Conservation (phyloP, 1,139 yeast genomes). For the Lodderomyces oxycetoniae region DNA sequence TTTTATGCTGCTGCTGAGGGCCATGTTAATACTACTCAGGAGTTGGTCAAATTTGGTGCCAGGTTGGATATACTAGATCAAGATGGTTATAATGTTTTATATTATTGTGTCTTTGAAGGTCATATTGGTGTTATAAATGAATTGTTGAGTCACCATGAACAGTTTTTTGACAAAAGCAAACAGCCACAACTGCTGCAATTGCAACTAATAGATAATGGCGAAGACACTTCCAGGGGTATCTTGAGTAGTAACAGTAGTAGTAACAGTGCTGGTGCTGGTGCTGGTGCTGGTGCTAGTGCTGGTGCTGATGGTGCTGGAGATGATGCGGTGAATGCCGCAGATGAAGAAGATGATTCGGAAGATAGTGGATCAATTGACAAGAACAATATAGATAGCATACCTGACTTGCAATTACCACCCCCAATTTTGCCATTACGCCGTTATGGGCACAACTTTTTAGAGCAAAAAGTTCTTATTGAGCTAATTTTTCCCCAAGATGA, state of each 20-base stretch:
- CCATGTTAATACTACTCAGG: constrained; percentile 64
- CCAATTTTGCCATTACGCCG: constrained; percentile 90
- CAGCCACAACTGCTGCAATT: background rate
- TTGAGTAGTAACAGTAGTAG: too few species aligned
- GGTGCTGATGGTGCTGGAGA: constrained; percentile 15
- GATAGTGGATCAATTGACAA: constrained; percentile 32
- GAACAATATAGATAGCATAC: constrained; percentile 58
- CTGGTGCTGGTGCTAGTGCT: background rate
- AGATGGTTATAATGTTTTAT: constrained; percentile 76
- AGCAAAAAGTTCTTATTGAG: constrained; percentile 80
- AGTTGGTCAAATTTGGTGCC: constrained; percentile 70
- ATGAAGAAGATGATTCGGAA: constrained; percentile 21
- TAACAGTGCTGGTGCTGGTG: too few species aligned
- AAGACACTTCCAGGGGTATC: too few species aligned
- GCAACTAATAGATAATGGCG: too few species aligned
- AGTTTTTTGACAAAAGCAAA: constrained; percentile 3
- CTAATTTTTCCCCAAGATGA: constrained; percentile 59
- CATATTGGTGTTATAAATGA: constrained; percentile 75
- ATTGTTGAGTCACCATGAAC: constrained; percentile 34
- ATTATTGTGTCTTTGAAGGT: constrained; percentile 93
- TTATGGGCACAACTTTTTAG: constrained; percentile 93
- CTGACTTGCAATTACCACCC: constrained; percentile 89
- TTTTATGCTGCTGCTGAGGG: constrained; percentile 91
- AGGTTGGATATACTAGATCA: constrained; percentile 71
- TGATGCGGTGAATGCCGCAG: constrained; percentile 5